phyloP scores from a whole-genome alignment of 2,329 filamentous ascomycete genomes.

The Metarhizium guizhouense region DNA sequence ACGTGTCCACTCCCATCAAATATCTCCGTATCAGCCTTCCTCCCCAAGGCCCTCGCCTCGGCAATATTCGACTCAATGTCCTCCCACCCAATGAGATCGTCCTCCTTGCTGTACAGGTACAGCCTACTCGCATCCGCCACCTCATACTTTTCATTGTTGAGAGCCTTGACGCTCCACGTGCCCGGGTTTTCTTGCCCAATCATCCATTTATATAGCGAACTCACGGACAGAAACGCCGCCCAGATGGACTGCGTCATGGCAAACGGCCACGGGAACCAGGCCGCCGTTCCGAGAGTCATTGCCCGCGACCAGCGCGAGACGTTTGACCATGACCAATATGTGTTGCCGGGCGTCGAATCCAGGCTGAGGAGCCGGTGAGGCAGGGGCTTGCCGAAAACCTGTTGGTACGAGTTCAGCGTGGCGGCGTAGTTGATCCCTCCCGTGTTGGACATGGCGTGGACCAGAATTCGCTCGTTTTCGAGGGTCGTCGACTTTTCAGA shows the following conservation, averaged over 20 bases:
- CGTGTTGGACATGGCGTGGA: conserved; percentile 51
- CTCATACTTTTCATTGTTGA: conserved; percentile 28
- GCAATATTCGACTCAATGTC: conserved; percentile 48
- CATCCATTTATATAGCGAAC: conserved; percentile 24
- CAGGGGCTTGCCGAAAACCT: conserved; percentile 27
- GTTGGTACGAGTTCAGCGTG: conserved; percentile 36
- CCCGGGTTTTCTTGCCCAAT: conserved; percentile 32
- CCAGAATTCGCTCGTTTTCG: conserved; percentile 28
- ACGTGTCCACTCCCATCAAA: conserved; percentile 54
- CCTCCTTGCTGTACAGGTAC: conserved; percentile 50
- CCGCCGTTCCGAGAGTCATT: conserved; percentile 40
- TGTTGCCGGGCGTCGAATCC: conserved; percentile 45
- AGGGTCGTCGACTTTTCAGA: conserved; percentile 9
- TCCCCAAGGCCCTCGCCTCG: conserved; percentile 38
- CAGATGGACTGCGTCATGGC: conserved; percentile 38
- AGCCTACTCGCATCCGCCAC: conserved; percentile 32
- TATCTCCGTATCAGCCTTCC: conserved; percentile 35
- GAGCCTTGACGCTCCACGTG: conserved; percentile 25
- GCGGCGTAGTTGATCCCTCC: conserved; percentile 45
- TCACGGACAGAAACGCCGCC: conserved; percentile 29
- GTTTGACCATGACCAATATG: conserved; percentile 30
- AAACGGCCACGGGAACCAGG: conserved; percentile 40
- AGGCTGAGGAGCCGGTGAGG: conserved; percentile 39
- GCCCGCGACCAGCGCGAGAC: conserved; percentile 42
- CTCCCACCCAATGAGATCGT: conserved; percentile 44